Conservation (phyloP, 257 asterid genomes). For the Gardenia jasminoides region DNA sequence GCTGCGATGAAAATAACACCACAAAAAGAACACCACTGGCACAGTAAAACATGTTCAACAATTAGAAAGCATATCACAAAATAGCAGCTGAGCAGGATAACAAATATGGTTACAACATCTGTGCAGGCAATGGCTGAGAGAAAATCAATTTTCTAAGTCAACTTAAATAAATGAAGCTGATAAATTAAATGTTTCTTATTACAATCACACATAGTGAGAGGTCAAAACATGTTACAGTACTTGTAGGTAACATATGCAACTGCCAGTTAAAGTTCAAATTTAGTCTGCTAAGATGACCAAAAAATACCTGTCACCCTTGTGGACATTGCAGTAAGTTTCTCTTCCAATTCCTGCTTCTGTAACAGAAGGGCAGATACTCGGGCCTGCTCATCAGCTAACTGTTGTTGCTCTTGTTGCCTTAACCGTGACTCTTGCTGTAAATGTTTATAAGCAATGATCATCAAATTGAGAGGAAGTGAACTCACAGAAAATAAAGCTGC, state of each 20-base stretch:
- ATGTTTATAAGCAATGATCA: conserved; percentile 13
- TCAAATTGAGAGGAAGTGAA: conserved; percentile 15
- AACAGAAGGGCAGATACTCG: conserved; percentile 56
- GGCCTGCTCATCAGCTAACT: conserved; percentile 67
- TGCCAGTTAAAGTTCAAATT: not conserved
- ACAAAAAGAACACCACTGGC: not conserved
- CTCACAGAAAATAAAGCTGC: not conserved
- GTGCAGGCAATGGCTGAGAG: too few species aligned
- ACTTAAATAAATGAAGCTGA: not conserved
- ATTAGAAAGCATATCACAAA: not conserved
- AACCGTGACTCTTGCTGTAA: conserved; percentile 68
- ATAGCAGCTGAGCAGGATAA: not conserved
- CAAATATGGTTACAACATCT: too few species aligned
- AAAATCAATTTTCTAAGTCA: too few species aligned
- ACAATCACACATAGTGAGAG: not conserved
- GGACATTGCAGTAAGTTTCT: conserved; percentile 64
- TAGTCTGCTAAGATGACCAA: not conserved
- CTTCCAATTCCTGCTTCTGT: conserved; percentile 82
- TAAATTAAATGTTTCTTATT: not conserved
- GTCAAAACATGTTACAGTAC: not conserved
- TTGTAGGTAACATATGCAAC: not conserved
- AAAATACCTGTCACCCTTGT: conserved; percentile 54
- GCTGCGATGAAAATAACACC: not conserved
- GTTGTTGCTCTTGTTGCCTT: conserved; percentile 75
- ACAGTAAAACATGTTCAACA: not conserved